Evolutionary conservation across 805 yeast genomes (phyloP).

Genomic region (Kluyveromyces siamensis): DNA sequence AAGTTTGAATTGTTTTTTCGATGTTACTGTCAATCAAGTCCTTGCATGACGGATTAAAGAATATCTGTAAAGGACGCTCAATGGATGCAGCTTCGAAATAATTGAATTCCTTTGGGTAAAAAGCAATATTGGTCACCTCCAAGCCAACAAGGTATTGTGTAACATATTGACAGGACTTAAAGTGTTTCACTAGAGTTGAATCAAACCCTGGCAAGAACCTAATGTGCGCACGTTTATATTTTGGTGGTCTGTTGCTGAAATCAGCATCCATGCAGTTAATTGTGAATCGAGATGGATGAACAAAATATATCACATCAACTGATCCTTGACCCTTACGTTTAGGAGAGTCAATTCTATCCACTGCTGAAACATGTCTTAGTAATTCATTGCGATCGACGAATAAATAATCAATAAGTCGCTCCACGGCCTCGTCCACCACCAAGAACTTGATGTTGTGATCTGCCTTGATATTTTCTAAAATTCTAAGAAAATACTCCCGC

Average conservation of each 20-base stretch:
- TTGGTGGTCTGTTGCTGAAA: constrained; percentile 49
- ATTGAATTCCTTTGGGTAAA: constrained; percentile 60
- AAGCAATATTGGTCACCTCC: constrained; percentile 37
- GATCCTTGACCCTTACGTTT: constrained; percentile 51
- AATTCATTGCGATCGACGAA: constrained; percentile 35
- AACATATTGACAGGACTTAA: constrained; percentile 24
- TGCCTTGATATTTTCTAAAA: constrained; percentile 36
- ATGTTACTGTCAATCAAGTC: constrained; percentile 55
- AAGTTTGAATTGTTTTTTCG: constrained; percentile 47
- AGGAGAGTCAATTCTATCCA: constrained; percentile 51
- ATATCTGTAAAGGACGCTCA: constrained; percentile 56
- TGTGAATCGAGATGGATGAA: constrained; percentile 60
- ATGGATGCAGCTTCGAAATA: constrained; percentile 58
- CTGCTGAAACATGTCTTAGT: constrained; percentile 48
- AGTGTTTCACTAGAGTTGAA: constrained; percentile 19
- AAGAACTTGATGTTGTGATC: constrained; percentile 39
- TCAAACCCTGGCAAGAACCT: constrained; percentile 58
- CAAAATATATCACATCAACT: constrained; percentile 71
- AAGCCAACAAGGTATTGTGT: constrained; percentile 25
- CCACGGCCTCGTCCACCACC: constrained; percentile 50
- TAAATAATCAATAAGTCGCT: constrained; percentile 37
- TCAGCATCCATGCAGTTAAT: constrained; percentile 75
- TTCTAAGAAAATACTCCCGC: constrained; percentile 28
- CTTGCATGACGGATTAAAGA: constrained; percentile 56
- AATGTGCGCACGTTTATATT: constrained; percentile 68